phyloP scores from a whole-genome alignment of 805 yeast genomes.

The Saccharomyces paradoxus region DNA sequence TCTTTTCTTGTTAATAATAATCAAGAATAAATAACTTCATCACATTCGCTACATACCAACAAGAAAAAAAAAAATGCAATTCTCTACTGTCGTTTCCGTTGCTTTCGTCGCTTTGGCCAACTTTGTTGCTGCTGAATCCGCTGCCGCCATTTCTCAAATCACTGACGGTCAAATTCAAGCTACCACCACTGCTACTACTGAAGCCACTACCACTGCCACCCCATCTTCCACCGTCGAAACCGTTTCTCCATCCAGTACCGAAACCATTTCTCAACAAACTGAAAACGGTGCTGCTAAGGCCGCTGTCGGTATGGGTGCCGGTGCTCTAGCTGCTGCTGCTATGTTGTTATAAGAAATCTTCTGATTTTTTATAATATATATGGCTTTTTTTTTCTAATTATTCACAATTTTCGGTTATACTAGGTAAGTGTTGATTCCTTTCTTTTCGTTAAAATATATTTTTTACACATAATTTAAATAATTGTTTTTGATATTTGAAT shows the following conservation, averaged over 20 bases:
- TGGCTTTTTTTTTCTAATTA: background rate
- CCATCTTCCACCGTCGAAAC: background rate
- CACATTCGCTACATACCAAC: background rate
- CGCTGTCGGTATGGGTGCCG: slow-evolving; percentile 19
- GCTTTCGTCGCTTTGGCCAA: background rate
- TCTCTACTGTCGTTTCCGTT: slow-evolving; percentile 1
- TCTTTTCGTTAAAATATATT: background rate
- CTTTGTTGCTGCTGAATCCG: background rate
- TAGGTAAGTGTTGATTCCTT: background rate
- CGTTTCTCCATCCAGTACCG: background rate
- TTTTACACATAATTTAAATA: background rate
- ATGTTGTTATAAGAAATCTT: slow-evolving; percentile 20
- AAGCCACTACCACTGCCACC: background rate
- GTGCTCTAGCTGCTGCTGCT: slow-evolving; percentile 26
- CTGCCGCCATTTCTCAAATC: background rate
- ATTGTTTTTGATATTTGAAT: background rate
- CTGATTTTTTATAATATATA: background rate
- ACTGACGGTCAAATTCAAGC: background rate
- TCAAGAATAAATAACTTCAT: background rate
- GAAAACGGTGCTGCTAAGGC: slow-evolving; percentile 22
- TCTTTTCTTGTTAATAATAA: background rate
- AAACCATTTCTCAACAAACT: slow-evolving; percentile 7
- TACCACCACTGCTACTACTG: background rate
- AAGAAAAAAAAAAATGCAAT: slow-evolving; percentile 6
- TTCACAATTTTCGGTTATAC: background rate